These are phyloP conservation scores for Kalanchoe fedtschenkoi DNA, from an alignment of 164 flowering plant species.

Conservation along the genomic window DNA sequence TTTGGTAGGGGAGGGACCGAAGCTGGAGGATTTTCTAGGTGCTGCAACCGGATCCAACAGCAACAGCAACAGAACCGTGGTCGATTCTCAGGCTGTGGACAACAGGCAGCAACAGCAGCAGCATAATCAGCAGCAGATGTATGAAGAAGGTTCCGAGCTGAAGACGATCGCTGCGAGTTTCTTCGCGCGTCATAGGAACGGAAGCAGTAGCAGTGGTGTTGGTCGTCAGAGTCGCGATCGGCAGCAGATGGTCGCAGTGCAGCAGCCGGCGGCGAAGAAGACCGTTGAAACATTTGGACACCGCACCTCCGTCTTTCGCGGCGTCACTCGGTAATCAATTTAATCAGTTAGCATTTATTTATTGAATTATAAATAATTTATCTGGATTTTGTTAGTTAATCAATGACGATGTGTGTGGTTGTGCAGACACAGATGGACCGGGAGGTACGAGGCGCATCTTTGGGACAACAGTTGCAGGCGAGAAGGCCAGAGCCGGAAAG, in stretches of 20 bases:
- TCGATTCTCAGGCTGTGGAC: slow-evolving; percentile 16
- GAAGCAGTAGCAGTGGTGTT: no score
- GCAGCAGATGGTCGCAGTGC: slow-evolving; percentile 19
- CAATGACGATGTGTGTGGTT: not conserved
- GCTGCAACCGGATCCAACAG: slow-evolving; percentile 43
- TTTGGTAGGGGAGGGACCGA: slow-evolving; percentile 44
- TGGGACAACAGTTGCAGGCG: slow-evolving; percentile 96
- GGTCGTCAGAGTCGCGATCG: not conserved
- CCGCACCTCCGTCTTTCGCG: slow-evolving; percentile 81
- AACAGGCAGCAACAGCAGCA: slow-evolving; percentile 49
- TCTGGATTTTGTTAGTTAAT: not conserved
- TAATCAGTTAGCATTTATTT: no score
- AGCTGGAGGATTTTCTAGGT: slow-evolving; percentile 82
- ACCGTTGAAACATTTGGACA: slow-evolving; percentile 84
- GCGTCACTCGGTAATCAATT: slow-evolving; percentile 52
- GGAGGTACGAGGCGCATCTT: slow-evolving; percentile 87
- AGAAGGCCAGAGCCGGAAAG: slow-evolving; percentile 90
- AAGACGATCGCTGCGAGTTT: not conserved
- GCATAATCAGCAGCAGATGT: slow-evolving; percentile 36
- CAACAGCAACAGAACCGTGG: no score
- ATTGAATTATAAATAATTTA: no score
- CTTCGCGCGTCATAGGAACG: not conserved
- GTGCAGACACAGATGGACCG: slow-evolving; percentile 85
- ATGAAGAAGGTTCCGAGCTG: slow-evolving; percentile 23
- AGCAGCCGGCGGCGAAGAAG: slow-evolving; percentile 66